Percentiles rank a stretch among this genome's conserved stretches.
Evolutionary conservation across 495 filamentous ascomycete genomes (phyloP).

Genomic region (Sporormia fimetaria): DNA sequence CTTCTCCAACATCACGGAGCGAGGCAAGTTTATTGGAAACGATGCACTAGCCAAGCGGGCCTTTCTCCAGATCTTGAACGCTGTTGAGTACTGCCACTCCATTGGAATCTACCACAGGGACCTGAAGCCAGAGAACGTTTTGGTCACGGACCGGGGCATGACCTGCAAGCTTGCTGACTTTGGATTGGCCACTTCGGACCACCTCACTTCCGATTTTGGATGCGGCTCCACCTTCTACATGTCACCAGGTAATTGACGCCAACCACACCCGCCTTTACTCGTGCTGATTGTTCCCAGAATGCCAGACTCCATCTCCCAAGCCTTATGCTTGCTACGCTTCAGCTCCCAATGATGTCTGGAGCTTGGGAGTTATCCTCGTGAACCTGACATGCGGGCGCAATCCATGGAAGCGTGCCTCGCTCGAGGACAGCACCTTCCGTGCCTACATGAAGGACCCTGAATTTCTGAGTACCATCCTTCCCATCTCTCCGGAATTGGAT

Average conservation of each 20-base stretch:
- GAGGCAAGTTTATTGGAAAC: slow-evolving; percentile 84
- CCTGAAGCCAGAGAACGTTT: slow-evolving; percentile 94
- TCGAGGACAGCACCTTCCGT: slow-evolving; percentile 89
- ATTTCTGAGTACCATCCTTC: slow-evolving; percentile 88
- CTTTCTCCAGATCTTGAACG: slow-evolving; percentile 95
- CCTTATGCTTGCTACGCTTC: slow-evolving; percentile 75
- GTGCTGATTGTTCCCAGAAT: slow-evolving; percentile 50
- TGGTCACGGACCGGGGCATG: slow-evolving; percentile 76
- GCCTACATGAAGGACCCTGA: slow-evolving; percentile 76
- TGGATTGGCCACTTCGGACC: slow-evolving; percentile 78
- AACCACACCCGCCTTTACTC: slow-evolving; percentile 22
- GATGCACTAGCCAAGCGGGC: slow-evolving; percentile 75
- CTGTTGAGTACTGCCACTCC: slow-evolving; percentile 88
- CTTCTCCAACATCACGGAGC: slow-evolving; percentile 93
- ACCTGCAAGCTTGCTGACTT: slow-evolving; percentile 96
- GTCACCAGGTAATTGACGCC: slow-evolving; percentile 69
- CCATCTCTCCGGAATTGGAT: slow-evolving; percentile 82
- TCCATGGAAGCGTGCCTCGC: slow-evolving; percentile 91
- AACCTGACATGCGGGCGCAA: slow-evolving; percentile 97
- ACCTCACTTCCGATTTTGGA: slow-evolving; percentile 83
- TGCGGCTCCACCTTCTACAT: slow-evolving; percentile 99
- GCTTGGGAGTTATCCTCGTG: slow-evolving; percentile 90
- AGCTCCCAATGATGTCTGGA: slow-evolving; percentile 95
- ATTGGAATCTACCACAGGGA: slow-evolving; percentile 95
- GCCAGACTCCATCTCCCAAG: slow-evolving; percentile 73